These are phyloP conservation scores for Aechmea fasciata DNA, from an alignment of 176 grass and related monocot genomes.

Conservation along the genomic window DNA sequence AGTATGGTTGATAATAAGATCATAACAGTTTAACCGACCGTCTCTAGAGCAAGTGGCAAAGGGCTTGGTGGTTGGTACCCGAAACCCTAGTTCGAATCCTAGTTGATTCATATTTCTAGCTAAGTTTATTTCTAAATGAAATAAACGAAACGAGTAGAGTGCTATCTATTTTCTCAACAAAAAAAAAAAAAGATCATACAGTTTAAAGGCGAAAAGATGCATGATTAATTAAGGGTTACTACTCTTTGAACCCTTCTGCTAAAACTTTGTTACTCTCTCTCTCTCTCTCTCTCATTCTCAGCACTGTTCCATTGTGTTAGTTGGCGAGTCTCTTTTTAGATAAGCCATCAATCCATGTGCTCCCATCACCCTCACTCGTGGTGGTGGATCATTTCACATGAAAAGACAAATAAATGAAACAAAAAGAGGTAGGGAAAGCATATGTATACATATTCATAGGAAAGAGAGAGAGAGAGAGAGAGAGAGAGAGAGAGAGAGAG, in stretches of 20 bases:
- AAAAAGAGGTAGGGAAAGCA: slow-evolving; percentile 34
- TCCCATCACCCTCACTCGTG: slow-evolving; percentile 30
- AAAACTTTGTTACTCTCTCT: neutral
- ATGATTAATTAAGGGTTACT: too few relatives aligned
- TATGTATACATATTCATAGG: neutral
- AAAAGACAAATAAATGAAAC: slow-evolving; percentile 45
- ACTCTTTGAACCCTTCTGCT: neutral
- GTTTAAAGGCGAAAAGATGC: too few relatives aligned
- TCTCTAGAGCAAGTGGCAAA: too few relatives aligned
- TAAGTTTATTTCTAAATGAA: too few relatives aligned
- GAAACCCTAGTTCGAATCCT: too few relatives aligned
- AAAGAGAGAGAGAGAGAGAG: slow-evolving; percentile 28
- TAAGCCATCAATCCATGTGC: slow-evolving; percentile 35
- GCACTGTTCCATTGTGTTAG: neutral
- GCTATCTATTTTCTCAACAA: too few relatives aligned
- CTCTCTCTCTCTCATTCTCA: neutral
- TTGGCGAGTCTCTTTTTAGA: neutral
- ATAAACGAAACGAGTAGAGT: too few relatives aligned
- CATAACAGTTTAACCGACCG: too few relatives aligned
- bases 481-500: slow-evolving; percentile 6
- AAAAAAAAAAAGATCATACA: too few relatives aligned
- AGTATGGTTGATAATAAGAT: too few relatives aligned
- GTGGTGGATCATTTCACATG: slow-evolving; percentile 44
- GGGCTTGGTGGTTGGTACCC: too few relatives aligned
- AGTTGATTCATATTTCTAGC: too few relatives aligned